Conservation (phyloP, 2,329 filamentous ascomycete genomes). For the Exophiala mesophila region DNA sequence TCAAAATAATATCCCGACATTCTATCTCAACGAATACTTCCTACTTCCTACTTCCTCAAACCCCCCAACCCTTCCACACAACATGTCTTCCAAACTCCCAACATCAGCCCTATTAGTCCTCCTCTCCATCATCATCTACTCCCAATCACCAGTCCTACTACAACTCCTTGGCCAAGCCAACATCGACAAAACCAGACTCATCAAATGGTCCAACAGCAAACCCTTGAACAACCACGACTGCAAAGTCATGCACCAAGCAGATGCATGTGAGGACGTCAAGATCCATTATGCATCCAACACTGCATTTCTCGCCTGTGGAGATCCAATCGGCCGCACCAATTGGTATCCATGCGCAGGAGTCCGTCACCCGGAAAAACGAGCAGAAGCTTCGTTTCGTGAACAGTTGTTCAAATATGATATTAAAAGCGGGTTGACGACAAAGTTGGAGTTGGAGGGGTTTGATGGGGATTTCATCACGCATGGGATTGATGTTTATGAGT, state of each 20-base stretch:
- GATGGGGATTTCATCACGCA: slow-evolving; percentile 24
- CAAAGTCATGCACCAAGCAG: slow-evolving; percentile 9
- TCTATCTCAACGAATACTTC: no score
- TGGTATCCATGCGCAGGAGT: slow-evolving; percentile 21
- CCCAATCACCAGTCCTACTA: slow-evolving; percentile 9
- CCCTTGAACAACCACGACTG: slow-evolving; percentile 16
- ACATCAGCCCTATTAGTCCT: no score
- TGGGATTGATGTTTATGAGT: slow-evolving; percentile 16
- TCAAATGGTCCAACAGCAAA: slow-evolving; percentile 18
- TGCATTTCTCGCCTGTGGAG: slow-evolving; percentile 19
- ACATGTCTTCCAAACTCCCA: no score
- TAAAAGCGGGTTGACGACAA: slow-evolving; percentile 11
- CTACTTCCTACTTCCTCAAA: no score
- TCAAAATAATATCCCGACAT: no score
- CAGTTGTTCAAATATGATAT: slow-evolving; percentile 20
- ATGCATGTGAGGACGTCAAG: slow-evolving; percentile 22
- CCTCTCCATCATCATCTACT: no score
- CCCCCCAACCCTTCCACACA: no score
- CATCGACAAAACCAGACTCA: slow-evolving; percentile 17
- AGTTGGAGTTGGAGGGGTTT: slow-evolving; percentile 11
- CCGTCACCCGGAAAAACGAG: slow-evolving; percentile 7
- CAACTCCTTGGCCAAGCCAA: slow-evolving; percentile 11
- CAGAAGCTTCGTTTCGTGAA: slow-evolving; percentile 17
- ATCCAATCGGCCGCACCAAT: slow-evolving; percentile 15
- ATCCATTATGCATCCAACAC: slow-evolving; percentile 19